A percentile compares a stretch with the other conserved stretches of the same genome.
phyloP scores from a whole-genome alignment of 768 basidiomycete species.

The Trametopsis cervina region DNA sequence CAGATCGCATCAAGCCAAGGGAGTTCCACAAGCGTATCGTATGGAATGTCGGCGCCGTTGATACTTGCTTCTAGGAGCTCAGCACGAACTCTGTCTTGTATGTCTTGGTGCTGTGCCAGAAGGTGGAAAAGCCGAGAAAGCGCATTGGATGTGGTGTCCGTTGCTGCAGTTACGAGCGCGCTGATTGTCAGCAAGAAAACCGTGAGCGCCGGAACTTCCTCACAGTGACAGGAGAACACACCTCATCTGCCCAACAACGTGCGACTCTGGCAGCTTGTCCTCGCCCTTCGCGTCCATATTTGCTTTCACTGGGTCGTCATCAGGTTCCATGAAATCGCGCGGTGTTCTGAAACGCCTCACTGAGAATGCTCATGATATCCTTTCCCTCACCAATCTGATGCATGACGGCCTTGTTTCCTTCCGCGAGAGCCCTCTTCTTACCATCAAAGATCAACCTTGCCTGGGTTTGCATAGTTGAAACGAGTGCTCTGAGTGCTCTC shows the following conservation, averaged over 20 bases:
- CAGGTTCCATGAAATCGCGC: not conserved
- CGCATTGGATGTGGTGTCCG: conserved; percentile 12
- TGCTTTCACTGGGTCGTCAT: conserved; percentile 3
- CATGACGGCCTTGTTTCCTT: conserved; percentile 11
- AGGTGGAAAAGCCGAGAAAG: conserved; percentile 7
- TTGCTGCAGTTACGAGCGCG: conserved; percentile 5
- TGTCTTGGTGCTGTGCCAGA: conserved; percentile 4
- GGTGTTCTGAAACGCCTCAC: conserved; percentile 3
- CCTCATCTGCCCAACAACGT: conserved; percentile 11
- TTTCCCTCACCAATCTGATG: conserved; percentile 14
- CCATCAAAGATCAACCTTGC: conserved; percentile 11
- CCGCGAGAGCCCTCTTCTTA: conserved; percentile 15
- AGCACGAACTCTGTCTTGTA: conserved; percentile 7
- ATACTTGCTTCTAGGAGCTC: conserved; percentile 9
- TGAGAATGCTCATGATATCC: conserved; percentile 16
- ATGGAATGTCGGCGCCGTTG: conserved; percentile 9
- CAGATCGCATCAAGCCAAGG: conserved; percentile 62
- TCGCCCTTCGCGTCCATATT: conserved; percentile 5
- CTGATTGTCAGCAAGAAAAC: not conserved
- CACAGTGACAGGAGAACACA: not conserved
- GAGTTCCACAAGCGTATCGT: conserved; percentile 24
- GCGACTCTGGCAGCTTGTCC: conserved; percentile 9
- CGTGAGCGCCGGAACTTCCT: not conserved
- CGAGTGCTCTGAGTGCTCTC: conserved; percentile 8
- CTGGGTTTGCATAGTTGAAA: conserved; percentile 8